Base-by-base conservation (phyloP, 2,329 filamentous ascomycete species). In the Balansia obtecta region DNA sequence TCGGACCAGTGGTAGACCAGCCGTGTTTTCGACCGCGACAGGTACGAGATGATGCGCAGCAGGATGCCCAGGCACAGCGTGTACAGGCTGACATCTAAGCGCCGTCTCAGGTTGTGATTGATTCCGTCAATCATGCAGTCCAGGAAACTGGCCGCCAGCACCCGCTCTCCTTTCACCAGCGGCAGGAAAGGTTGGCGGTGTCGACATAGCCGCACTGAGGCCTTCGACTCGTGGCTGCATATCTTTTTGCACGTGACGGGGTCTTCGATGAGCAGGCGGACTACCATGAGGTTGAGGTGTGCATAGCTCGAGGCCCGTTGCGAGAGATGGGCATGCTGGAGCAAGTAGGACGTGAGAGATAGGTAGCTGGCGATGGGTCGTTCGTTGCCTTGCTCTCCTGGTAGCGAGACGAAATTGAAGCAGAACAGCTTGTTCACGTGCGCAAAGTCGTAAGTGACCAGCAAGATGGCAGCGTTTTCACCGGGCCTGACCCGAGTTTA, bases 361-460 rank as follows among this genome's bases (percentile, higher is more conserved):
- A 97, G 71, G 62, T 91, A 94, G 57, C 80, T 83, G 45, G 85
- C 81, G 55, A 98, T 83, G 0, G 90, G 86, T 1, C 83, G 77
- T 59, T 91, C 83, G 46, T 79, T 74, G 41, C 74, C 79, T 57
- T 83, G 83, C 46, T 82, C 80, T 1, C 81, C 68, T 6, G 77
- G 62, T 22, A 81, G 63, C 2, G 80, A 83, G 48, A 95, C 80
- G 42, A 98, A 69, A 58, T 85, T 90, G 64, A 87, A 85, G 65
- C 88, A 91, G 67, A 98, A 97, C 9, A 96, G 75, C 68, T 96
- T 97, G 71, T 97, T 98, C 34, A 90, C 86, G 62, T 95, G 86
- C 3, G 83, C 82, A 63, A 97, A 97, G 64, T 97, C 93, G 64
- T 97, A 98, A 0, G 88, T 84, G 0, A 88, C 83, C 34, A 98